Base-by-base conservation (phyloP, 768 basidiomycete genomes). In the Kwoniella heveanensis region DNA sequence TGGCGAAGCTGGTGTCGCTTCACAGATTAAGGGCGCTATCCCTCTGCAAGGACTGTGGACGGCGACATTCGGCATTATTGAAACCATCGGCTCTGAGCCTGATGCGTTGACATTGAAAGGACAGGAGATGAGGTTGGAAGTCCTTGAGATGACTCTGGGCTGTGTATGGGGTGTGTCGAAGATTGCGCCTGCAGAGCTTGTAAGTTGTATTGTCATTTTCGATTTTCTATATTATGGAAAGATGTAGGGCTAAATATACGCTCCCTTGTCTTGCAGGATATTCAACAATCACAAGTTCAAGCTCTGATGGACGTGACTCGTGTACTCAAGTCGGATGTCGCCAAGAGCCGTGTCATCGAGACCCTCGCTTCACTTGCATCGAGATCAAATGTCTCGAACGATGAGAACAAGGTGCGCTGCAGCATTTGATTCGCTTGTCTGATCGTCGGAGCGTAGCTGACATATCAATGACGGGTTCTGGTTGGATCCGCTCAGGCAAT, bases 91-190 rank as follows among this genome's bases (percentile, higher is more conserved):
- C 0, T 60, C 72, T 1, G 70, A 70, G 39, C 64, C 65, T 3
- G 72, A 80, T 22, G 71, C 71, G 8, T 57, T 79, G 51, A 65
- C 58, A 3, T 44, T 63, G 57, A 77, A 74, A 59, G 80, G 79
- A 7, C 80, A 80, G 66, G 88, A 90, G 59, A 85, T 92, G 78
- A 91, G 93, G 87, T 85, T 88, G 58, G 83, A 88, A 52, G 88
- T 86, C 10, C 83, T 89, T 0, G 92, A 80, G 54, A 72, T 73
- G 62, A 62, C 70, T 54, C 47, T 73, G 21, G 78, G 92, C 6
- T 91, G 90, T 36, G 83, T 93, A 5, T 93, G 92, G 92, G 92
- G 91, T 22, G 80, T 92, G n/a, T 89, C 88, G 4, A 86, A 85
- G 59, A 82, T 91, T 17, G 90, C 88, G 84, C 86, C 86, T 66